A percentile compares a stretch with the other conserved stretches of the same genome.
These are phyloP conservation scores for Penicillium paxilli DNA, from an alignment of 495 filamentous ascomycete genomes.

Conservation along the genomic window DNA sequence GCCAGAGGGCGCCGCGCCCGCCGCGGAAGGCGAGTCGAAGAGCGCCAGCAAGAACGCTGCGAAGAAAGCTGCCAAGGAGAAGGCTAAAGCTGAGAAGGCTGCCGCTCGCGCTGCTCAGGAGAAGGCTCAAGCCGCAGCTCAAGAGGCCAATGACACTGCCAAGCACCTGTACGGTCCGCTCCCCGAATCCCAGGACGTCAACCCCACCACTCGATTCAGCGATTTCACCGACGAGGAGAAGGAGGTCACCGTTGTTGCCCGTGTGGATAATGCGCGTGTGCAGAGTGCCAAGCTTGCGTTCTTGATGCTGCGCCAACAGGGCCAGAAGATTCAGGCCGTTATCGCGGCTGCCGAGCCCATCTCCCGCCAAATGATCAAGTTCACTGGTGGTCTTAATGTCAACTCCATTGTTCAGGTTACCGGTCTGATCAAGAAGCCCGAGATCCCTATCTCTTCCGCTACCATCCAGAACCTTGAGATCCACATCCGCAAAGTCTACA, in stretches of 20 bases:
- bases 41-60: constrained; percentile 61
- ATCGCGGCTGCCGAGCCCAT: constrained; percentile 58
- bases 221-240: constrained; percentile 63
- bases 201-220: constrained; percentile 36
- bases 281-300: constrained; percentile 93
- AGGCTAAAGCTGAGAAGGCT: constrained; percentile 65
- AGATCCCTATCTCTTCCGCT: constrained; percentile 76
- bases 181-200: constrained; percentile 40
- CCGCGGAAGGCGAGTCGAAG: constrained; percentile 39
- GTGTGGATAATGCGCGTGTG: constrained; percentile 81
- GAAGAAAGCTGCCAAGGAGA: constrained; percentile 69
- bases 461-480: constrained; percentile 76
- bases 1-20: constrained; percentile 30
- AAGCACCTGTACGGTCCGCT: constrained; percentile 66
- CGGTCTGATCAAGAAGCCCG: constrained; percentile 71
- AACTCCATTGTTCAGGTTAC: constrained; percentile 81
- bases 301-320: constrained; percentile 82
- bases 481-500: constrained; percentile 75
- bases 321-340: constrained; percentile 77
- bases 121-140: constrained; percentile 47
- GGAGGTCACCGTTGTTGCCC: constrained; percentile 76
- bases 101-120: constrained; percentile 55
- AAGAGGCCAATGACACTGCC: constrained; percentile 65
- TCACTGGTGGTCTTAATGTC: constrained; percentile 71
- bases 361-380: constrained; percentile 84